Evolutionary conservation across 2,329 filamentous ascomycete genomes (phyloP).

Genomic region (Cordyceps militaris): DNA sequence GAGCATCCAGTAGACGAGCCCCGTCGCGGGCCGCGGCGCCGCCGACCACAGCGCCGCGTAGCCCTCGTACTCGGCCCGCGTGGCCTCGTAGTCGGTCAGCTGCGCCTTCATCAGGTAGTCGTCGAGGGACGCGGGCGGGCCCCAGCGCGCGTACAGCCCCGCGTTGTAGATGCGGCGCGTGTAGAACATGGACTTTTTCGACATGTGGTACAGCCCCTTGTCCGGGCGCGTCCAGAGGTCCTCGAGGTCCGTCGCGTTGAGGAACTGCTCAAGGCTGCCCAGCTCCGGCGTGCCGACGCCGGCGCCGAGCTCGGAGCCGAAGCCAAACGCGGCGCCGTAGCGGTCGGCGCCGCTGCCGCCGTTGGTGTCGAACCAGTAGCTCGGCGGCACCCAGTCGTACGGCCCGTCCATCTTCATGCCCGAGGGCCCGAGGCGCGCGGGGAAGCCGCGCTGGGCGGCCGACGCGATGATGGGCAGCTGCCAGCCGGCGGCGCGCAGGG

Average conservation of each 20-base stretch:
- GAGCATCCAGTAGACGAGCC: constrained; percentile 61
- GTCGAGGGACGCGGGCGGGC: constrained; percentile 41
- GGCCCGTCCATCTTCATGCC: constrained; percentile 62
- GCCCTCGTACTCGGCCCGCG: constrained; percentile 50
- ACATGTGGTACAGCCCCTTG: constrained; percentile 54
- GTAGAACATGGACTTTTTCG: constrained; percentile 48
- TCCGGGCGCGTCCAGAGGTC: constrained; percentile 49
- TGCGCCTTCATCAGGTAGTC: constrained; percentile 56
- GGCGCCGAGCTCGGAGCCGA: constrained; percentile 55
- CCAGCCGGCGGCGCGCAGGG: constrained; percentile 46
- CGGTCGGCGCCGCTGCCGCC: constrained; percentile 25
- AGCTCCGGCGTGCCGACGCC: constrained; percentile 57
- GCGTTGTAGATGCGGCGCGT: constrained; percentile 51
- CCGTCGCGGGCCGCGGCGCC: constrained; percentile 47
- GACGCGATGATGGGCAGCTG: constrained; percentile 50
- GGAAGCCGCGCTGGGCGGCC: constrained; percentile 47
- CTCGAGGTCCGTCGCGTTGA: constrained; percentile 42
- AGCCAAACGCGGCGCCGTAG: constrained; percentile 53
- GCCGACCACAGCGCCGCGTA: constrained; percentile 45
- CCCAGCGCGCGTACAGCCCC: constrained; percentile 44
- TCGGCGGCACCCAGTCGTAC: constrained; percentile 60
- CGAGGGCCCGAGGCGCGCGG: constrained; percentile 42
- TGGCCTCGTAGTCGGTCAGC: constrained; percentile 59
- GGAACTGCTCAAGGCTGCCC: constrained; percentile 45
- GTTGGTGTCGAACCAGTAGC: constrained; percentile 52